These are phyloP conservation scores for Phytophthora constricta DNA, from an alignment of 352 stramenopile genomes.

Conservation along the genomic window DNA sequence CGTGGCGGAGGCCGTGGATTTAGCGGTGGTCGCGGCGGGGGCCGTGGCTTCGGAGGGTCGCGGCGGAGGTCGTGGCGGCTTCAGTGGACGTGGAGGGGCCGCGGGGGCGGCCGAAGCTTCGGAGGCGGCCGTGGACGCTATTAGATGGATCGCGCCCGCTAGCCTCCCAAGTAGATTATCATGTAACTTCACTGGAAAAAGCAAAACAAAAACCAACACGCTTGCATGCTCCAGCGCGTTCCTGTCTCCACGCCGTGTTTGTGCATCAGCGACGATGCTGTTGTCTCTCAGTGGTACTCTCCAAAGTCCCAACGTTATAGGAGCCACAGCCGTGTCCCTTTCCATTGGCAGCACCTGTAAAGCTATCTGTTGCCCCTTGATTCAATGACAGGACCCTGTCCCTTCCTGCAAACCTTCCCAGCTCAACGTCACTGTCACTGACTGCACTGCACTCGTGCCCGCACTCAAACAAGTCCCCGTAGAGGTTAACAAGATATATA, in stretches of 20 bases:
- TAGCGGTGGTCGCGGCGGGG: conserved; percentile 45
- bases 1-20: conserved; percentile 38
- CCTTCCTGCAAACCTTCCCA: no score
- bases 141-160: conserved; percentile 28
- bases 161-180: conserved; percentile 57
- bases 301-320: no score
- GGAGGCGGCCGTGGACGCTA: conserved; percentile 34
- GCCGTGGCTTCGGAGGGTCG: conserved; percentile 33
- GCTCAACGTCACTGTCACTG: no score
- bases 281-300: conserved; percentile 1
- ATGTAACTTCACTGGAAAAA: conserved; percentile 43
- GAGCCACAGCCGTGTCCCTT: no score
- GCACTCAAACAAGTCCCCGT: no score
- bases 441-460: no score
- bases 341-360: no score
- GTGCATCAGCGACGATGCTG: no score
- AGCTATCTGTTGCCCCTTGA: no score
- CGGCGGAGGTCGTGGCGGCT: conserved; percentile 31
- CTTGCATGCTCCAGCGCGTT: conserved; percentile 9
- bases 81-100: conserved; percentile 20
- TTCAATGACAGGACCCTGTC: no score
- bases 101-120: conserved; percentile 1
- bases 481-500: conserved; percentile 26
- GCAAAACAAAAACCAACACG: conserved; percentile 23
- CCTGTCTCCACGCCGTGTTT: neutral